These are phyloP conservation scores for Butyriboletus loyo DNA, from an alignment of 768 basidiomycete genomes.

Conservation along the genomic window DNA sequence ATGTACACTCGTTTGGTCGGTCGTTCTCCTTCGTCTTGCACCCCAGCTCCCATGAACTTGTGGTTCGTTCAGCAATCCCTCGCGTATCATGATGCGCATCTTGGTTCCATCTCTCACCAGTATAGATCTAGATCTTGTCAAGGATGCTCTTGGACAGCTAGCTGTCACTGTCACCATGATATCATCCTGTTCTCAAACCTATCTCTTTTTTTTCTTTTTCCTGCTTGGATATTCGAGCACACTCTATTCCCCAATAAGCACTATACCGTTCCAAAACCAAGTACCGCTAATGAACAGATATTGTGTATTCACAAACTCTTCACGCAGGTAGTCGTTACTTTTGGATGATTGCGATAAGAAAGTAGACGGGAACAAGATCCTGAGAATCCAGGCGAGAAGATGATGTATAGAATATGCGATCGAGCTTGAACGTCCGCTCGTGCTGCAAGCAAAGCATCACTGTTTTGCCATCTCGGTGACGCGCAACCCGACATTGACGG, in stretches of 20 bases:
- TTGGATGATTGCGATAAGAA: not conserved
- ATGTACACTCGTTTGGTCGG: slow-evolving; percentile 29
- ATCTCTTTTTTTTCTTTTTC: not conserved
- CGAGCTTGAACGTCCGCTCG: not conserved
- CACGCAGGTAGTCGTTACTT: not conserved
- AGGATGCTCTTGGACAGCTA: slow-evolving; percentile 17
- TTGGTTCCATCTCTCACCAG: slow-evolving; percentile 14
- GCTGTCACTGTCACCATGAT: slow-evolving; percentile 11
- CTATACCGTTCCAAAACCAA: slow-evolving; percentile 23
- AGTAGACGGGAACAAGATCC: not conserved
- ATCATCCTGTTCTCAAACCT: slow-evolving; percentile 9
- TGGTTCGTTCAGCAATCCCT: slow-evolving; percentile 12
- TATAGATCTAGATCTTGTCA: slow-evolving; percentile 29
- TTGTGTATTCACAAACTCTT: slow-evolving; percentile 6
- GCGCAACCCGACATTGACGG: slow-evolving; percentile 72
- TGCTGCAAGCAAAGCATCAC: not conserved
- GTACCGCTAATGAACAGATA: slow-evolving; percentile 24
- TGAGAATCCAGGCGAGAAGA: not conserved
- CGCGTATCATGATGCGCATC: slow-evolving; percentile 13
- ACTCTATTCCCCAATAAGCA: slow-evolving; percentile 27
- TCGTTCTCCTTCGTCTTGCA: slow-evolving; percentile 5
- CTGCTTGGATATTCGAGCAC: slow-evolving; percentile 21
- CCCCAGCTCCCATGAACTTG: slow-evolving; percentile 8
- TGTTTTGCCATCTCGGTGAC: slow-evolving; percentile 47
- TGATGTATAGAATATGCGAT: not conserved